A percentile compares a stretch with the other conserved stretches of the same genome.
phyloP scores from a whole-genome alignment of 148 eudicot genomes.

The Fallopia convolvulus region DNA sequence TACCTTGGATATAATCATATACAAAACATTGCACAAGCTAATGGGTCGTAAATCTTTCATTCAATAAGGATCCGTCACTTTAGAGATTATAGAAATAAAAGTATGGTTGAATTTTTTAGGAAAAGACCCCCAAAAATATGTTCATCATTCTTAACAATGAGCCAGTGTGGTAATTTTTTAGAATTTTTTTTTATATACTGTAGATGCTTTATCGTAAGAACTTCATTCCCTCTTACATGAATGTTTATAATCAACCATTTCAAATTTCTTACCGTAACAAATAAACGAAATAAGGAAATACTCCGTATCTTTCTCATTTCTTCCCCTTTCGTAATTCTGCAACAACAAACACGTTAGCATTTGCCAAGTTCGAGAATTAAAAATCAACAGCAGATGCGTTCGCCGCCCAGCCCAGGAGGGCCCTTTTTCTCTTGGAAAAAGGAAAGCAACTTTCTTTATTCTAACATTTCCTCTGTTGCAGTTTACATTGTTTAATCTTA shows the following conservation, averaged over 20 bases:
- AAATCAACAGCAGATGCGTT: background rate
- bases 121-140: too few species aligned
- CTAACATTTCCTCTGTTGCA: background rate
- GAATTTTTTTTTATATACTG: too few species aligned
- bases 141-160: too few species aligned
- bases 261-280: background rate
- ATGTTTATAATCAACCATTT: too few species aligned
- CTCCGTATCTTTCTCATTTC: background rate
- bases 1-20: background rate
- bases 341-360: conserved; percentile 3
- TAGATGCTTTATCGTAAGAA: too few species aligned
- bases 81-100: background rate
- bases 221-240: too few species aligned
- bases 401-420: background rate
- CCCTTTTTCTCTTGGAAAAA: background rate
- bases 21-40: background rate
- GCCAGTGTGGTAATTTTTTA: too few species aligned
- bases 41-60: conserved; percentile 1
- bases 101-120: background rate
- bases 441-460: background rate
- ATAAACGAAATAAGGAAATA: background rate
- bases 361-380: background rate
- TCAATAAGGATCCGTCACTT: background rate
- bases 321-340: conserved; percentile 1
- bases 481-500: background rate